Conservation (phyloP, 352 stramenopile species). For the Pythium grandisporangium region DNA sequence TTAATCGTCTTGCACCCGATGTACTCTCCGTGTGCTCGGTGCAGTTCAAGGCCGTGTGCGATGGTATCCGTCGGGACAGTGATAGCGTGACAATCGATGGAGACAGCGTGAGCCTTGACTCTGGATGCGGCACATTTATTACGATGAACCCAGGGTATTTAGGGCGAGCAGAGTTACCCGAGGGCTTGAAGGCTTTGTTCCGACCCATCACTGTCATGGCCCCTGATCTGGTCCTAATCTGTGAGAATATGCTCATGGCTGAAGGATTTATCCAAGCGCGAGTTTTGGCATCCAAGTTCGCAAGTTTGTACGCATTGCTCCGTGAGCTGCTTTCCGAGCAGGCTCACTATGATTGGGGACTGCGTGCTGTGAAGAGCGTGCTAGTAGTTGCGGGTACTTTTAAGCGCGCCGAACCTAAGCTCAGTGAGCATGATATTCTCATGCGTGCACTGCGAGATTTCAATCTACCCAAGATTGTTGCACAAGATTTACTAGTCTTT, state of each 20-base stretch:
- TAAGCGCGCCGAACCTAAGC: conserved; percentile 89
- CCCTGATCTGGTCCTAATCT: conserved; percentile 94
- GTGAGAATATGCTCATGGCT: conserved; percentile 96
- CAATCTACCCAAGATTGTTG: conserved; percentile 94
- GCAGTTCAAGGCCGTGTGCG: conserved; percentile 94
- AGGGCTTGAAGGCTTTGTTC: conserved; percentile 93
- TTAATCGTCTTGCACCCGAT: conserved; percentile 90
- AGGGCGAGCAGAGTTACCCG: conserved; percentile 89
- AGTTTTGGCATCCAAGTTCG: conserved; percentile 91
- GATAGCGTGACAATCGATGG: conserved; percentile 87
- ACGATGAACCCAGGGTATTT: conserved; percentile 97
- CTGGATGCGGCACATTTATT: conserved; percentile 91
- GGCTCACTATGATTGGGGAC: conserved; percentile 94
- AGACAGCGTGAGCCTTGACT: conserved; percentile 83
- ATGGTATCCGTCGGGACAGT: conserved; percentile 87
- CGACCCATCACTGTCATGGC: conserved; percentile 95
- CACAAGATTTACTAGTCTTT: conserved; percentile 91
- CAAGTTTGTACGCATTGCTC: conserved; percentile 90
- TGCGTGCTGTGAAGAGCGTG: conserved; percentile 93
- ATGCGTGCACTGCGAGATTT: conserved; percentile 95
- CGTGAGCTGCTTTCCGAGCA: conserved; percentile 92
- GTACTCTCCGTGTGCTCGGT: conserved; percentile 90
- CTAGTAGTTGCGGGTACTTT: conserved; percentile 90
- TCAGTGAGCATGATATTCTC: conserved; percentile 89
- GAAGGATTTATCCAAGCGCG: conserved; percentile 93